Base-by-base conservation (phyloP, 169 alveolate genomes). In the Plasmodium knowlesi region DNA sequence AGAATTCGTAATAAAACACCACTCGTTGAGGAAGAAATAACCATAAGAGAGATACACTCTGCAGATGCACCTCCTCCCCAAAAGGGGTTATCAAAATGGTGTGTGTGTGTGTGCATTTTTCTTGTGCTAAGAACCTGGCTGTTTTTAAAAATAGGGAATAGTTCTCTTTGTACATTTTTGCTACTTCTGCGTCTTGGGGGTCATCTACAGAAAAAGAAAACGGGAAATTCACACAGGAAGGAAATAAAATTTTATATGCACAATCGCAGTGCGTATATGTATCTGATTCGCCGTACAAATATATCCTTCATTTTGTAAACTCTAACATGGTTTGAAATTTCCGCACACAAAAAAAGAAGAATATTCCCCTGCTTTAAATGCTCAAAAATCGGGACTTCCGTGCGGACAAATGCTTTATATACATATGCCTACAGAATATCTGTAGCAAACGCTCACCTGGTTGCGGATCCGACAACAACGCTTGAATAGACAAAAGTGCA, bases 111-210 rank as follows among this genome's bases (percentile, higher is more conserved):
- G 30, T 30, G 16, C 37, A n/a, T 53, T 14, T 57, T 46, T 22
- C 34, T 50, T 70, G 82, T 57, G 50, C 30, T 14, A 22, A 76
- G 32, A 71, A 97, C 98, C 95, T 96, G 25, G 98, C 98, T 10
- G 98, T 97, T 78, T 94, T 61, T 22, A 89, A 90, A 81, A 96
- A 97, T 34, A 95, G 97, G 43, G 80, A 86, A 79, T 94, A 93
- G 85, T 96, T 92, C 39, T 96, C 95, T 41, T 94, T 96, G 92
- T 96, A 96, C 98, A 97, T 97, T 46, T 96, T 94, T n/a, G 98
- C 98, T 14, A 97, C 98, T 81, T 97, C 98, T 6, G 98, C 98
- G 78, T 97, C 98, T 82, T 97, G 98, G 6, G 98, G 98, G 71
- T 97, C 98, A 84, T 97, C 98, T 85, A 72, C 43, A 82, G 4